A percentile compares a stretch with the other conserved stretches of the same genome.
Conservation (phyloP, 2,329 filamentous ascomycete species). For the Colletotrichum theobromicola region DNA sequence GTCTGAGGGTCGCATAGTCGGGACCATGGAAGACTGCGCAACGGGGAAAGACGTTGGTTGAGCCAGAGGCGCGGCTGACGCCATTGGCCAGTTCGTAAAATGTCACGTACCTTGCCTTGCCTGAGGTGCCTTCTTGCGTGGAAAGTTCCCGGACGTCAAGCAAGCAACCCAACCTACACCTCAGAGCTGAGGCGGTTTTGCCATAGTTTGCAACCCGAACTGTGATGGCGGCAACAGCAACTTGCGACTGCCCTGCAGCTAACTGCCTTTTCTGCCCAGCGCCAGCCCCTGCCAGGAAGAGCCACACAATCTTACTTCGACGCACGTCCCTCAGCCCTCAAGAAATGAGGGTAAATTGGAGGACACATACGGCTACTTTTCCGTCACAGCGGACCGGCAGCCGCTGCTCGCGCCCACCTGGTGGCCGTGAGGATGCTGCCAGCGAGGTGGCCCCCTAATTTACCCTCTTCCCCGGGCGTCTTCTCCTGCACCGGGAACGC, state of each 20-base stretch:
- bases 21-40: background rate
- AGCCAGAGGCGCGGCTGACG: background rate
- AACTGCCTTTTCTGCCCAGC: background rate
- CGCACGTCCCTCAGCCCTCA: background rate
- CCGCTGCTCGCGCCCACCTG: background rate
- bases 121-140: background rate
- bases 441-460: background rate
- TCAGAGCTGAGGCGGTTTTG: background rate
- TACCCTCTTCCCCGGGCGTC: background rate
- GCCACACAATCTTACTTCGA: background rate
- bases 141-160: background rate
- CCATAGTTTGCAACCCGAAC: background rate
- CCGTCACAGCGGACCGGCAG: background rate
- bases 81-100: background rate
- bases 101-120: background rate
- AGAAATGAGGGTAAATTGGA: background rate
- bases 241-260: background rate
- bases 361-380: background rate
- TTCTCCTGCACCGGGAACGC: background rate
- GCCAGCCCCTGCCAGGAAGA: background rate
- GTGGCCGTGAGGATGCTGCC: background rate
- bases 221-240: background rate
- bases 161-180: too few relatives aligned
- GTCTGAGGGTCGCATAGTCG: background rate
- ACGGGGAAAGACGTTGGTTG: background rate